Base-by-base conservation (phyloP, 2,329 filamentous ascomycete species). In the Fusarium sp. region DNA sequence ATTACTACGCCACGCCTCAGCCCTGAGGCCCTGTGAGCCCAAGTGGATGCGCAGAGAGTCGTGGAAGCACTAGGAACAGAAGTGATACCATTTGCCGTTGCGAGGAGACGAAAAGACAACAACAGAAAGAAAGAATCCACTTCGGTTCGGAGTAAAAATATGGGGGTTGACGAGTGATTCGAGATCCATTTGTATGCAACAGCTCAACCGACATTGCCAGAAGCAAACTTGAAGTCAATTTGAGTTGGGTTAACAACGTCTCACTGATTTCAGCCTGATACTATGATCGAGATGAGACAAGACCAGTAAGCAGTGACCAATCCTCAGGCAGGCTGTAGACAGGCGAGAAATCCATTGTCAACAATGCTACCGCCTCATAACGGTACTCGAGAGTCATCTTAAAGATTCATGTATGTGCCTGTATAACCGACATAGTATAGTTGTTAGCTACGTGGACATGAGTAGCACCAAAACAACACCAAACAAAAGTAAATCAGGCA, bases 31-130 rank as follows among this genome's bases (percentile, higher is more conserved):
- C 44, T 44, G 29, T 47, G 55, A 65, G 68, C 68, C 60, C 51
- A 62, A 69, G 70, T 72, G 70, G 70, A 60, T 66, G 59, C 63
- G 55, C 67, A 71, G 73, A 75, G 62, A 29, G 58, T 48, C 64
- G 57, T 74, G 73, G 73, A 75, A 75, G 69, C 66, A 61, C 67
- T 70, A 70, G 64, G 72, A 74, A 74, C 38, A 60, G 45, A 40
- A 49, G 45, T 66, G 51, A 41, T 49, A 46, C 16, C 38, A 61
- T 52, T 52, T 51, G 46, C 7, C 46, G 60, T n/a, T 65, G 29
- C 51, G 59, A 69, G 67, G 62, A 60, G 46, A 69, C 30, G 30
- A 40, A 55, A 43, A 58, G 58, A 58, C 46, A 57, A 49, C 40
- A 62, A 62, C 51, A 57, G 67, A 70, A 70, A 70, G 29, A 44